These are phyloP conservation scores for Trichosporon sp. DNA, from an alignment of 1,284 basidiomycete genomes.

Conservation along the genomic window DNA sequence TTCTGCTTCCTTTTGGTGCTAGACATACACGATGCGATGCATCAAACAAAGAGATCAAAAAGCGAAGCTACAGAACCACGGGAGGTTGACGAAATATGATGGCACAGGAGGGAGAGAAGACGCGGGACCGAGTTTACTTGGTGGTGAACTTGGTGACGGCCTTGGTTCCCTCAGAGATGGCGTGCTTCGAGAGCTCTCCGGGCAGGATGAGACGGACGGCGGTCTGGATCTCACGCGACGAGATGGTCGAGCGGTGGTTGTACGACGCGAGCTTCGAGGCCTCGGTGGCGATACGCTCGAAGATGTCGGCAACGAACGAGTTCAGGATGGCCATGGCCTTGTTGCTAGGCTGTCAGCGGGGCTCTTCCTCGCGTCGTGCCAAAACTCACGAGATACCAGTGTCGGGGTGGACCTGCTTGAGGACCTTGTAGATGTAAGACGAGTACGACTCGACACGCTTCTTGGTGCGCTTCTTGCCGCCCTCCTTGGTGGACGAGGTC, in stretches of 20 bases:
- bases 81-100: neutral
- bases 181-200: slow-evolving; percentile 73
- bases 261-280: slow-evolving; percentile 88
- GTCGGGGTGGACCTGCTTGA: slow-evolving; percentile 77
- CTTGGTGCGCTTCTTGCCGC: slow-evolving; percentile 63
- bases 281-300: slow-evolving; percentile 86
- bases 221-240: slow-evolving; percentile 89
- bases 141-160: slow-evolving; percentile 57
- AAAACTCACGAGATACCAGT: slow-evolving; percentile 67
- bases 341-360: slow-evolving; percentile 58
- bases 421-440: slow-evolving; percentile 84
- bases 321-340: slow-evolving; percentile 95
- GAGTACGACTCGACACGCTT: slow-evolving; percentile 87
- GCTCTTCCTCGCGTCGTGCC: neutral
- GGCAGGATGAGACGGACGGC: slow-evolving; percentile 86
- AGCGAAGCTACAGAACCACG: slow-evolving; percentile 1
- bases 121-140: slow-evolving; percentile 41
- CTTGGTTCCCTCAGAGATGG: slow-evolving; percentile 71
- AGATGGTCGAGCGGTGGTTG: slow-evolving; percentile 92
- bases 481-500: slow-evolving; percentile 17
- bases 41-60: slow-evolving; percentile 6
- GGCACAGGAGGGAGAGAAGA: neutral
- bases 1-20: neutral
- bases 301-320: slow-evolving; percentile 89
- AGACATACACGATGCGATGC: slow-evolving; percentile 6